These are phyloP conservation scores for Mortierella polycephala DNA, from an alignment of 371 early-diverging fungal genomes.

Conservation along the genomic window DNA sequence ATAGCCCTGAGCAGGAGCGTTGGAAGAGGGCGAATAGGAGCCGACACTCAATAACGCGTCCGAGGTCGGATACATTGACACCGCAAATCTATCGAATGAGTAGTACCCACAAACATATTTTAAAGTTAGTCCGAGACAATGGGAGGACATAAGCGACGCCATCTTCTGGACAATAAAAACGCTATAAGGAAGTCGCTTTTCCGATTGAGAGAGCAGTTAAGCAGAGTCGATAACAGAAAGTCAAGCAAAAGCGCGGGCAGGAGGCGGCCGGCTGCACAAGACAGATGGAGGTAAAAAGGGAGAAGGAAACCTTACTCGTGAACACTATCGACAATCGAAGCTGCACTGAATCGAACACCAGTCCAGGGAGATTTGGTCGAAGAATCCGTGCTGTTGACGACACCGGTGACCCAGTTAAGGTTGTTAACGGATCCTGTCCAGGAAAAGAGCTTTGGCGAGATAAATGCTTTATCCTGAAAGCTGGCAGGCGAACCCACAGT, in stretches of 20 bases:
- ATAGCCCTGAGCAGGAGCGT: slow-evolving; percentile 19
- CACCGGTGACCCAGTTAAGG: slow-evolving; percentile 25
- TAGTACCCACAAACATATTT: not conserved
- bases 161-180: not conserved
- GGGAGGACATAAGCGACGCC: not conserved
- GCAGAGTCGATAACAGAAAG: not conserved
- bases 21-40: slow-evolving; percentile 9
- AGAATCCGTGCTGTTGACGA: slow-evolving; percentile 6
- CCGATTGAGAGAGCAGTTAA: not conserved
- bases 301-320: slow-evolving; percentile 27
- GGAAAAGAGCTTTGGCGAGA: slow-evolving; percentile 20
- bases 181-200: not conserved
- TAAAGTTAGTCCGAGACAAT: slow-evolving; percentile 1
- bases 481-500: slow-evolving; percentile 17
- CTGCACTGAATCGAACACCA: slow-evolving; percentile 28
- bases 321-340: not conserved
- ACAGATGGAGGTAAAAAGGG: not conserved
- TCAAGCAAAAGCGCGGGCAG: not conserved
- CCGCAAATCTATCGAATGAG: slow-evolving; percentile 7
- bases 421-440: slow-evolving; percentile 10
- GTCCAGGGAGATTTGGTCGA: slow-evolving; percentile 24
- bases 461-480: slow-evolving; percentile 4
- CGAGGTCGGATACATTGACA: slow-evolving; percentile 13
- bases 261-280: not conserved
- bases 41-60: slow-evolving; percentile 29